phyloP scores from a whole-genome alignment of 1,284 basidiomycete genomes.

The Heterobasidion irregulare region DNA sequence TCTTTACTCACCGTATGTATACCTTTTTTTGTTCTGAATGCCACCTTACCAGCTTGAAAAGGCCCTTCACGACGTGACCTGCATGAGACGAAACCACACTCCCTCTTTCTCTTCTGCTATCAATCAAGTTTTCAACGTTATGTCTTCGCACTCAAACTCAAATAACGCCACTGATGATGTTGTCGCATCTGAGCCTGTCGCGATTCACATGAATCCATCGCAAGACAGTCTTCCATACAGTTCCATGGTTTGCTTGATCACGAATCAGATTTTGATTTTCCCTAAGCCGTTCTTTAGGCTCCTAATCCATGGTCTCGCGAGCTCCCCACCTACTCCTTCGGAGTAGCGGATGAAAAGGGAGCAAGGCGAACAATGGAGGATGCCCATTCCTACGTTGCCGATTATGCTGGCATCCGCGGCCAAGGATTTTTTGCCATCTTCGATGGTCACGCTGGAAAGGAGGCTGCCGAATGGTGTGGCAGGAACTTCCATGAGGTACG shows the following conservation, averaged over 20 bases:
- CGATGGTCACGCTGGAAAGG: constrained; percentile 97
- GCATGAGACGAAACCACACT: too few species aligned
- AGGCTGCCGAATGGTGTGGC: constrained; percentile 99
- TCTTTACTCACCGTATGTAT: too few species aligned
- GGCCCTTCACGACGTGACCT: too few species aligned
- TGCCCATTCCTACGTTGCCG: constrained; percentile 91
- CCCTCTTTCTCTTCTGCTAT: too few species aligned
- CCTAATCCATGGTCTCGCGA: constrained; percentile 29
- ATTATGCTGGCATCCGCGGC: constrained; percentile 84
- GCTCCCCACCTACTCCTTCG: constrained; percentile 68
- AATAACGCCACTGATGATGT: neutral
- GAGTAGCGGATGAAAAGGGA: constrained; percentile 88
- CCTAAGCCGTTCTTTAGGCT: constrained; percentile 23
- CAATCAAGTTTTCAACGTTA: neutral
- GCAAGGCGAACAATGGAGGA: constrained; percentile 96
- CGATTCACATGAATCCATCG: neutral
- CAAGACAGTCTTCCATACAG: neutral
- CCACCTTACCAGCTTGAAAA: too few species aligned
- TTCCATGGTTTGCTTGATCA: neutral
- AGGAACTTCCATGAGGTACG: constrained; percentile 88
- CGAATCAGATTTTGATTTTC: neutral
- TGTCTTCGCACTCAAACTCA: neutral
- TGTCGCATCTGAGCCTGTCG: neutral
- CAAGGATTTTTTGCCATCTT: constrained; percentile 99
- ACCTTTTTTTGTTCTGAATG: too few species aligned